Evolutionary conservation across 768 basidiomycete species (phyloP).

Genomic region (Phaeotremella fagi): DNA sequence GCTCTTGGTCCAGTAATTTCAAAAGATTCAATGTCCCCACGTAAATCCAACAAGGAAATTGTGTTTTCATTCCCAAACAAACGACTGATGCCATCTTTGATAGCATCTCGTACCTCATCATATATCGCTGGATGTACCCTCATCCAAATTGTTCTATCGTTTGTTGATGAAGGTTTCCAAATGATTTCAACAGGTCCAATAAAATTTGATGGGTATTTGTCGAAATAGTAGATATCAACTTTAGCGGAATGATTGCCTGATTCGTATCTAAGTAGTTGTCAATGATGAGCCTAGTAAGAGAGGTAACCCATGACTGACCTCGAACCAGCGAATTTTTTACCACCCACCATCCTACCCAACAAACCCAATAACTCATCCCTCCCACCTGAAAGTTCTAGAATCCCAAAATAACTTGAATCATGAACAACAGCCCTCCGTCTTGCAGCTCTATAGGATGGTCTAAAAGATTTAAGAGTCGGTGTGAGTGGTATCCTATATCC

Average conservation of each 20-base stretch:
- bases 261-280: slow-evolving; percentile 55
- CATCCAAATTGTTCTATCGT: slow-evolving; percentile 58
- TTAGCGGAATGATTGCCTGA: slow-evolving; percentile 64
- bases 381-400: slow-evolving; percentile 68
- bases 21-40: slow-evolving; percentile 69
- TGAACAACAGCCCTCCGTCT: slow-evolving; percentile 79
- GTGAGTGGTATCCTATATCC: slow-evolving; percentile 81
- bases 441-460: slow-evolving; percentile 85
- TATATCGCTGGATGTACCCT: slow-evolving; percentile 72
- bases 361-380: slow-evolving; percentile 56
- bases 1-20: slow-evolving; percentile 86
- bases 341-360: slow-evolving; percentile 56
- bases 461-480: slow-evolving; percentile 86
- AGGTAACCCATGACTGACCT: slow-evolving; percentile 33
- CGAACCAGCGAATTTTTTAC: slow-evolving; percentile 35
- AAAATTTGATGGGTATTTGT: slow-evolving; percentile 63
- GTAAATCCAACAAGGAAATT: slow-evolving; percentile 67
- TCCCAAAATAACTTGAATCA: slow-evolving; percentile 78
- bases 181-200: slow-evolving; percentile 68
- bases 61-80: slow-evolving; percentile 15
- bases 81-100: slow-evolving; percentile 28
- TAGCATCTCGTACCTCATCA: slow-evolving; percentile 55
- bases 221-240: slow-evolving; percentile 62
- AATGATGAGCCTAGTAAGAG: no score
- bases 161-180: slow-evolving; percentile 57